Evolutionary conservation across 495 filamentous ascomycete genomes (phyloP), one percentile per base, ranked within the genome.

Genomic region (Glonium stellatum): DNA sequence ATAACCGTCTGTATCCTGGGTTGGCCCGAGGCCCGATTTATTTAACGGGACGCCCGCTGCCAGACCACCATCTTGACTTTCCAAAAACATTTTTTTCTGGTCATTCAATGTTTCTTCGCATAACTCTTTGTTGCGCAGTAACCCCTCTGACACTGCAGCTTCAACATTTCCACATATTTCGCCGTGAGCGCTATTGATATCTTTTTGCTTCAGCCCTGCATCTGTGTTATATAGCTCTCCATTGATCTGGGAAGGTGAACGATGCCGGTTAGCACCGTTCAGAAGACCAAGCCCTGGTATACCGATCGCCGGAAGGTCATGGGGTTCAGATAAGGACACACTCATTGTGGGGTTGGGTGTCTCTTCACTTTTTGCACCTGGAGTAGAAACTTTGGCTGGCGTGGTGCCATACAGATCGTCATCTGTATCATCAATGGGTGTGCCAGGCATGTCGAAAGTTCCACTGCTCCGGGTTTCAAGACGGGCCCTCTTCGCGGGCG

Each of bases 381-480:
- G 19, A 1, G 64, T 15, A 21, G 57, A 23, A 49, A 57, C 56
- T 46, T 57, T 59, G 46, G 59, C 50, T 25, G 65, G 60, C 5
- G 52, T 55, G 23, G 61, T 61, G 5, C 57, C 65, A 51, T 67
- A 67, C 57, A 67, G 63, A 48, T 67, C 65, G 57, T 67, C 65
- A 41, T 67, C 65, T 53, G 55, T 21, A 41, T 67, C 65, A 61
- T 67, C 65, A 48, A 67, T 35, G 19, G 65, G 65, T 42, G 61
- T 63, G 36, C 48, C 50, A 22, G 65, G 61, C 42, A 47, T 50
- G 31, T 67, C 65, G 27, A 63, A 54, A 49, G 59, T n/a, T 19
- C 46, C 63, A 53, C 55, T 54, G 51, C 10, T 41, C 15, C 19
- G 58, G 19, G 36, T 55, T 42, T 67, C 64, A 27, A 63, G 51